phyloP scores from a whole-genome alignment of 176 grass and related monocot species.

The Typha latifolia region DNA sequence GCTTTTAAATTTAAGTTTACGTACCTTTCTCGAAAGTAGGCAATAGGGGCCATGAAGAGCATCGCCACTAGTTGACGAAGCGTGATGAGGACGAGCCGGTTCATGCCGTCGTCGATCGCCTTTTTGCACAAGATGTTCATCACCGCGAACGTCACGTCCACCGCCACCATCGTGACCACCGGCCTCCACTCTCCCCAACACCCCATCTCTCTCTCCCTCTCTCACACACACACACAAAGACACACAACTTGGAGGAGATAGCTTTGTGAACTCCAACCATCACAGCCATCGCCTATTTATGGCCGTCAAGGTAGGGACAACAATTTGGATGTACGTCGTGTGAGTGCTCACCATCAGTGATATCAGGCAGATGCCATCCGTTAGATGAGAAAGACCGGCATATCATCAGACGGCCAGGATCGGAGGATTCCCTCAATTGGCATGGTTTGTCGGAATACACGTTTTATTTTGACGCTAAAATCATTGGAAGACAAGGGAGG shows the following conservation, averaged over 20 bases:
- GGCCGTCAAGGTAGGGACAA: too few species aligned
- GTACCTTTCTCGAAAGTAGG: slow-evolving; percentile 65
- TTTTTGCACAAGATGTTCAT: slow-evolving; percentile 64
- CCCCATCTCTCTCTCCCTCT: slow-evolving; percentile 20
- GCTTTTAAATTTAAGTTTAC: neutral
- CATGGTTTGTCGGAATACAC: too few species aligned
- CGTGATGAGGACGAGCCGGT: slow-evolving; percentile 51
- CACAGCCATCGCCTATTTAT: too few species aligned
- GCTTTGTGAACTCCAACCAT: too few species aligned
- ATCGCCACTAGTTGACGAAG: slow-evolving; percentile 52
- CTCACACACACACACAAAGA: neutral
- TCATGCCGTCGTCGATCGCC: slow-evolving; percentile 55
- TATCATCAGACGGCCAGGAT: too few species aligned
- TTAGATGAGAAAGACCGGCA: too few species aligned
- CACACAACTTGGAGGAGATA: neutral
- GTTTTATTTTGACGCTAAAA: too few species aligned
- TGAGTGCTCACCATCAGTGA: too few species aligned
- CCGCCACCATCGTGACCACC: slow-evolving; percentile 29
- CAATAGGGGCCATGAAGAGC: slow-evolving; percentile 57
- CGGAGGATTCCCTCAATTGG: too few species aligned
- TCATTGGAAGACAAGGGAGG: neutral
- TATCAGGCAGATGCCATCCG: too few species aligned
- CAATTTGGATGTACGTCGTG: too few species aligned
- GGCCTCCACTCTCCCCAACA: slow-evolving; percentile 41
- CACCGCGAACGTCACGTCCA: slow-evolving; percentile 35